Evolutionary conservation across 495 filamentous ascomycete genomes (phyloP).

Genomic region (Durotheca rogersii): DNA sequence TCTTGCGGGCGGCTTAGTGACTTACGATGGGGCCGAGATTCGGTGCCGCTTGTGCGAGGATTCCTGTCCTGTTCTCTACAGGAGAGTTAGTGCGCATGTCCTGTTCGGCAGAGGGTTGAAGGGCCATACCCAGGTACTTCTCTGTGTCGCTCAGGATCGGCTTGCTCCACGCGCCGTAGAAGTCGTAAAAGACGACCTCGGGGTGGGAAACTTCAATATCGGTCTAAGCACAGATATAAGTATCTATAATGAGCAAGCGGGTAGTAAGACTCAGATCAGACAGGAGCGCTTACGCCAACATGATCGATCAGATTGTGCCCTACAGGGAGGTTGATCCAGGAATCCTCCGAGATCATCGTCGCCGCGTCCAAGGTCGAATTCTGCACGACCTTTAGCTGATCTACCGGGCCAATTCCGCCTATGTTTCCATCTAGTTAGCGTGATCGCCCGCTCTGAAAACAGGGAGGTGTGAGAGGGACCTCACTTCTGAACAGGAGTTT

Average conservation of each 20-base stretch:
- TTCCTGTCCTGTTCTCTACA: conserved; percentile 50
- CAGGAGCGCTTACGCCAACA: conserved; percentile 43
- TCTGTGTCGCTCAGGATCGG: conserved; percentile 27
- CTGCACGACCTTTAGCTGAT: conserved; percentile 51
- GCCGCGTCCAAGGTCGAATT: conserved; percentile 45
- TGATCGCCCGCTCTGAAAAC: neutral
- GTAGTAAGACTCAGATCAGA: neutral
- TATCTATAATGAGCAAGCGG: neutral
- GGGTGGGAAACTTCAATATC: conserved; percentile 57
- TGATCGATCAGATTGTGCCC: conserved; percentile 65
- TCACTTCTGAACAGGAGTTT: conserved; percentile 54
- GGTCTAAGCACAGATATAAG: conserved; percentile 51
- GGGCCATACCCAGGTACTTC: conserved; percentile 24
- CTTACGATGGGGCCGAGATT: conserved; percentile 52
- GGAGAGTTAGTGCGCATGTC: conserved; percentile 20
- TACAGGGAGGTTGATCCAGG: conserved; percentile 66
- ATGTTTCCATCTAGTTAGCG: conserved; percentile 5
- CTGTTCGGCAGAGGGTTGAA: conserved; percentile 1
- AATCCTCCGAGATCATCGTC: conserved; percentile 42
- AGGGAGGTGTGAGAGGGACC: neutral
- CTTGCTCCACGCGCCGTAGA: conserved; percentile 52
- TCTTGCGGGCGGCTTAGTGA: conserved; percentile 5
- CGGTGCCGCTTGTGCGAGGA: conserved; percentile 62
- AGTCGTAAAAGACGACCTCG: conserved; percentile 56
- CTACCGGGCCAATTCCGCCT: conserved; percentile 56